Base-by-base conservation (phyloP, 2,329 filamentous ascomycete genomes). In the Gremmenia infestans region DNA sequence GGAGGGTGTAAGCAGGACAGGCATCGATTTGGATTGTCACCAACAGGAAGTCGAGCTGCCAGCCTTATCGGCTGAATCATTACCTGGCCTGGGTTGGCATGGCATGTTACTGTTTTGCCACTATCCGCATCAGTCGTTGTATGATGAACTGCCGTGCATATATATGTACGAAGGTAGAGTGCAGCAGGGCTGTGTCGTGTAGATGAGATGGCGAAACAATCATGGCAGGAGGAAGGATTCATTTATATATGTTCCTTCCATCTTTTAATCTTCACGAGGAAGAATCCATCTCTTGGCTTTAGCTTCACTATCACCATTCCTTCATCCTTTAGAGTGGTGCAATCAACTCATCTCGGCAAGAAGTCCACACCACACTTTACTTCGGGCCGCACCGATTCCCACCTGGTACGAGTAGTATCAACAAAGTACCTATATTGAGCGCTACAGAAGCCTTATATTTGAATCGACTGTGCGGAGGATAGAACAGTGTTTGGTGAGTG, bases 131-230 rank as follows among this genome's bases (percentile, higher is more conserved):
- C 36, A 22, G 15, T 19, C 32, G 43, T 15, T 39, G 28, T 17
- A 19, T 23, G 15, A 14, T 4, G n/a, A 36, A 9, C 22, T 42
- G 19, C 19, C 23, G 39, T 37, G 23, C n/a, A 25, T 15, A 35
- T 28, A 22, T 7, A 40, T 23, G 12, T 19, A 22, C 22, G 12
- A 23, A 19, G 11, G 7, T 22, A 39, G 2, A 11, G 48, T 50
- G 47, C 47, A 50, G 23, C 47, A 37, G 39, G 53, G 53, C 53
- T 55, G 48, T 55, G 37, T 6, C 14, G 37, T 8, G 53, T 55
- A 22, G 48, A 35, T 25, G n/a, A 23, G 22, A 28, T n/a, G 46
- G 36, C 25, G 46, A 36, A 15, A 36, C 40, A 36, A 9, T 14
- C 22, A 32, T 7, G 12, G 6, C 5, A 48, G 4, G 2, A 48